Conservation (phyloP, 2,329 filamentous ascomycete species). For the Magnaporthiopsis poae region DNA sequence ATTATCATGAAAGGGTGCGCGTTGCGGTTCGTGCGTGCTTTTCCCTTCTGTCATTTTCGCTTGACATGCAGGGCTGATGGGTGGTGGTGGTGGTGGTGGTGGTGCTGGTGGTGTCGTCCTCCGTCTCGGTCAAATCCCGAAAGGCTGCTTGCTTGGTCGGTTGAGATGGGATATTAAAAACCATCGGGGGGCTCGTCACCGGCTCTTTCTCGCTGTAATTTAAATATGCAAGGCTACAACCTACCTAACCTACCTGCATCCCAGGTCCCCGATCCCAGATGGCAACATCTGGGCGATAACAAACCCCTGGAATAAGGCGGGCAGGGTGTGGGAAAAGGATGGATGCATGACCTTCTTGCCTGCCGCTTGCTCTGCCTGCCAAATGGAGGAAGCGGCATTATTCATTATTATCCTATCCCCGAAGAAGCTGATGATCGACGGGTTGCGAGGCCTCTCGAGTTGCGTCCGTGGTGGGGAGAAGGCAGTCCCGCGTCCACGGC, state of each 20-base stretch:
- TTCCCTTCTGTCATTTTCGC: neutral
- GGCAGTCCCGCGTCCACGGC: no score
- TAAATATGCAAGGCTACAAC: neutral
- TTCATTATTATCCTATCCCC: neutral
- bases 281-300: no score
- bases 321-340: neutral
- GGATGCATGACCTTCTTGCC: neutral
- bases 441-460: neutral
- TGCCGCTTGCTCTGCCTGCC: neutral
- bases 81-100: neutral
- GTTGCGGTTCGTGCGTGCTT: neutral
- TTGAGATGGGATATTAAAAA: neutral
- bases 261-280: neutral
- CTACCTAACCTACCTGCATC: no score
- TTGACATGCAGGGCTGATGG: neutral
- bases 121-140: neutral
- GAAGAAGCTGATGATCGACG: constrained; percentile 2
- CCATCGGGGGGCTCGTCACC: neutral
- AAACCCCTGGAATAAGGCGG: no score
- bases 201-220: constrained; percentile 6
- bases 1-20: neutral
- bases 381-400: no score
- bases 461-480: neutral
- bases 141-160: constrained; percentile 2
- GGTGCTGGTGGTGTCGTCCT: neutral